Percentiles rank a stretch among this genome's conserved stretches.
phyloP scores from a whole-genome alignment of 2,329 filamentous ascomycete species.

The Trichoderma sp. region DNA sequence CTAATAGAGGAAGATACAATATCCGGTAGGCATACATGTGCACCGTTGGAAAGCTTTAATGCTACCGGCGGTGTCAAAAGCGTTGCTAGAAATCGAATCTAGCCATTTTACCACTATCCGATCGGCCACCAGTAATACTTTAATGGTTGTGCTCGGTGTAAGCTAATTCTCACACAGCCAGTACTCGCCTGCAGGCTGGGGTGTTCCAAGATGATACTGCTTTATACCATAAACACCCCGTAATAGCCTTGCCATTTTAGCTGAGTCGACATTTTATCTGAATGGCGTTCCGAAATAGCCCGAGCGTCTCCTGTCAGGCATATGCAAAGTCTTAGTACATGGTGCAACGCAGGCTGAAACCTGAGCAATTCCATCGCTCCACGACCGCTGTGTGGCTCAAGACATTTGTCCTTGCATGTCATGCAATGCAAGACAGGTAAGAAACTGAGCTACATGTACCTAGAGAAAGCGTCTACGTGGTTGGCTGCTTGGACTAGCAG shows the following conservation, averaged over 20 bases:
- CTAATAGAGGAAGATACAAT: not conserved
- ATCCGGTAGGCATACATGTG: not conserved
- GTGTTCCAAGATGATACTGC: not conserved
- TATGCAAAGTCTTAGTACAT: not conserved
- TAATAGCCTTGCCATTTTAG: not conserved
- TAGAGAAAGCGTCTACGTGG: not conserved
- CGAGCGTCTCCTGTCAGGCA: not conserved
- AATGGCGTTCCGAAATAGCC: not conserved
- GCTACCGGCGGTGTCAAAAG: not conserved
- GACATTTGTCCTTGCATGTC: conserved; percentile 4
- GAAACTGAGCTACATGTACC: not conserved
- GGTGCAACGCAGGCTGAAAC: not conserved
- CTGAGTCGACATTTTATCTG: not conserved
- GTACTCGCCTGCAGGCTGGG: not conserved
- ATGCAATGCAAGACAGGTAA: not conserved
- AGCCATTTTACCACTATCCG: not conserved
- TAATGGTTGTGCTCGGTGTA: not conserved
- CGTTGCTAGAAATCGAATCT: too few relatives aligned
- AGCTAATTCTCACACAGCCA: not conserved
- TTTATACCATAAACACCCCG: not conserved
- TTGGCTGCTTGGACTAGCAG: not conserved
- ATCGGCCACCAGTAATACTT: not conserved
- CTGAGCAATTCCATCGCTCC: conserved; percentile 2
- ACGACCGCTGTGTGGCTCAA: not conserved
- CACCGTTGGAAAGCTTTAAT: not conserved